Conservation (phyloP, 1,284 basidiomycete genomes). For the Leucoagaricus sp. region DNA sequence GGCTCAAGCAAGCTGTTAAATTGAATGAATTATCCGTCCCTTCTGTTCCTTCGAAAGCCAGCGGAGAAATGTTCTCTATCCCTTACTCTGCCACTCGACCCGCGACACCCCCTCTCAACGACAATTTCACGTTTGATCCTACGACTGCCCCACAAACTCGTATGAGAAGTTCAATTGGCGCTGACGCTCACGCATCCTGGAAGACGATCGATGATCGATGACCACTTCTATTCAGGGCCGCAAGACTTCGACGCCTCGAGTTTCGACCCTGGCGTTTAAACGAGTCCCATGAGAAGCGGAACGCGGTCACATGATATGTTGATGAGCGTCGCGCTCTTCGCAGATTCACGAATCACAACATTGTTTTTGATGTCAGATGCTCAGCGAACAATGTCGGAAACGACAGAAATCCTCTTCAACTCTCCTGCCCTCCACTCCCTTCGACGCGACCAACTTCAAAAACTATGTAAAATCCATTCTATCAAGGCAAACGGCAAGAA, state of each 20-base stretch:
- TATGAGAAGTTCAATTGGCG: constrained; percentile 27
- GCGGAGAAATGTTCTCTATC: constrained; percentile 30
- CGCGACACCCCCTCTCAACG: constrained; percentile 36
- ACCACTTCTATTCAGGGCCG: too few relatives aligned
- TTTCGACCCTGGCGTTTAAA: not conserved
- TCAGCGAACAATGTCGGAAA: constrained; percentile 48
- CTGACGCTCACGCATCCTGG: too few relatives aligned
- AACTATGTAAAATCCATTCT: constrained; percentile 77
- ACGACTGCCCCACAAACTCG: constrained; percentile 23
- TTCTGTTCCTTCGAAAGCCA: constrained; percentile 5
- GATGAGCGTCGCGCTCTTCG: not conserved
- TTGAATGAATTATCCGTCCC: constrained; percentile 16
- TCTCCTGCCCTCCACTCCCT: constrained; percentile 77
- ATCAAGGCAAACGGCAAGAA: constrained; percentile 81
- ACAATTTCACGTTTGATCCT: constrained; percentile 51
- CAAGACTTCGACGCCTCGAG: too few relatives aligned
- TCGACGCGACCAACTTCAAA: constrained; percentile 78
- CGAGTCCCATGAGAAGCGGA: not conserved
- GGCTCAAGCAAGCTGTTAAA: constrained; percentile 53
- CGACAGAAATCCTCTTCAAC: constrained; percentile 77
- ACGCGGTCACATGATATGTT: constrained; percentile 11
- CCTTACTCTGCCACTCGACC: constrained; percentile 56
- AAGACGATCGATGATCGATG: too few relatives aligned
- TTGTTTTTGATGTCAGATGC: not conserved
- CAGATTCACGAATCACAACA: not conserved